These are phyloP conservation scores for Phaffomyces antillensis DNA, from an alignment of 805 yeast species.

Conservation along the genomic window DNA sequence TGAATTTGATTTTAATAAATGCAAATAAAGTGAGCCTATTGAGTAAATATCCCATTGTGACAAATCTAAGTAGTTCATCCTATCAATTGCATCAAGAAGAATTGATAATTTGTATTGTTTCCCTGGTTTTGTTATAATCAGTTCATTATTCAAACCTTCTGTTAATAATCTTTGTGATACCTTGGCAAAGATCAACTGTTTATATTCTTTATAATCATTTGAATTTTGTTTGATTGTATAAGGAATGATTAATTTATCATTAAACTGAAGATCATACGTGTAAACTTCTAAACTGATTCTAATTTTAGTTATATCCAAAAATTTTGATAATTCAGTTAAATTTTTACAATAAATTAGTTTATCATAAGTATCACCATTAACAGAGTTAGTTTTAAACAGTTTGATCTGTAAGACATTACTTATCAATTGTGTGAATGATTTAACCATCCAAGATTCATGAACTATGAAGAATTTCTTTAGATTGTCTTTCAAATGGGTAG, in stretches of 20 bases:
- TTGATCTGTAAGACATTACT: constrained; percentile 53
- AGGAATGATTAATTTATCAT: constrained; percentile 43
- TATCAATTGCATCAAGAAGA: constrained; percentile 40
- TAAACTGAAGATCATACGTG: constrained; percentile 48
- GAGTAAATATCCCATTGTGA: constrained; percentile 57
- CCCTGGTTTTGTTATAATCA: constrained; percentile 52
- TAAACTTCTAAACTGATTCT: constrained; percentile 74
- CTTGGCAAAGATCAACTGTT: constrained; percentile 39
- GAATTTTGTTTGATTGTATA: constrained; percentile 25
- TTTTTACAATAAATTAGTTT: constrained; percentile 29
- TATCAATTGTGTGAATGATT: constrained; percentile 67
- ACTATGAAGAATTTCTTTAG: constrained; percentile 66
- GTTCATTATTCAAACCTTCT: constrained; percentile 32
- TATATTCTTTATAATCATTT: constrained; percentile 27
- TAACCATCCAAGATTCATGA: constrained; percentile 86
- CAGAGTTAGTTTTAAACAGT: constrained; percentile 26
- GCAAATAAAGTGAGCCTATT: constrained; percentile 34
- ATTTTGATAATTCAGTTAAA: constrained; percentile 26
- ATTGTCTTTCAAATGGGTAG: constrained; percentile 45
- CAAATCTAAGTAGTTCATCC: constrained; percentile 51
- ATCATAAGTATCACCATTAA: constrained; percentile 11
- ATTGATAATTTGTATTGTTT: constrained; percentile 38
- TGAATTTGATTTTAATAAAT: constrained; percentile 45
- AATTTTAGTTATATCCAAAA: constrained; percentile 65
- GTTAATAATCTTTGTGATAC: constrained; percentile 40